Evolutionary conservation across 805 yeast species (phyloP).

Genomic region (Clavispora fructus): DNA sequence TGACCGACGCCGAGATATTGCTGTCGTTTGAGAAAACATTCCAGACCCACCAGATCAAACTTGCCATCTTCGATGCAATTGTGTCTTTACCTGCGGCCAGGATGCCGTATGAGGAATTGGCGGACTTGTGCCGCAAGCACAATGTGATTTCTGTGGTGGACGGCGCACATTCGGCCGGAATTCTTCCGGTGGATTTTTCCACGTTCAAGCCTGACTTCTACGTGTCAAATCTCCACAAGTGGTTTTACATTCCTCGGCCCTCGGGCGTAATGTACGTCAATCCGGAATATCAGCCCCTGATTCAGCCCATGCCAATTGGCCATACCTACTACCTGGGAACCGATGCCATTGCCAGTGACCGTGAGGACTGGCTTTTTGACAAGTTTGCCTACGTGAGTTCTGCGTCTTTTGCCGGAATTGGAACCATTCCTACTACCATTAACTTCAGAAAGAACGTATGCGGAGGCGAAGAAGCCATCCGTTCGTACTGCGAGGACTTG

Average conservation of each 20-base stretch:
- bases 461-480: constrained; percentile 53
- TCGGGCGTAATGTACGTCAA: constrained; percentile 54
- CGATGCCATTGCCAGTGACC: constrained; percentile 11
- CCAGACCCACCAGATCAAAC: constrained; percentile 17
- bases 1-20: constrained; percentile 13
- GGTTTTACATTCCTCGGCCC: constrained; percentile 55
- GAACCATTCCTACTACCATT: constrained; percentile 42
- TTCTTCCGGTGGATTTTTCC: constrained; percentile 34
- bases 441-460: constrained; percentile 47
- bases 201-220: constrained; percentile 52
- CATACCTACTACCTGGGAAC: constrained; percentile 34
- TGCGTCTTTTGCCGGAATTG: constrained; percentile 36
- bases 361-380: constrained; percentile 25
- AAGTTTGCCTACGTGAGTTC: constrained; percentile 50
- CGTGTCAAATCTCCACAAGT: constrained; percentile 62
- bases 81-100: constrained; percentile 57
- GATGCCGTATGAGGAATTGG: constrained; percentile 49
- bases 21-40: constrained; percentile 16
- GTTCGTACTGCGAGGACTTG: constrained; percentile 39
- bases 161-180: constrained; percentile 66
- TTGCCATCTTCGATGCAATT: constrained; percentile 51
- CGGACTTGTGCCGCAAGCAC: constrained; percentile 38
- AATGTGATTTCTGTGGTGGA: constrained; percentile 52
- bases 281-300: constrained; percentile 38
- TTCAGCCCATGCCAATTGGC: constrained; percentile 55